These are phyloP conservation scores for Verticillium nonalfalfae DNA, from an alignment of 2,329 filamentous ascomycete genomes.

Conservation along the genomic window DNA sequence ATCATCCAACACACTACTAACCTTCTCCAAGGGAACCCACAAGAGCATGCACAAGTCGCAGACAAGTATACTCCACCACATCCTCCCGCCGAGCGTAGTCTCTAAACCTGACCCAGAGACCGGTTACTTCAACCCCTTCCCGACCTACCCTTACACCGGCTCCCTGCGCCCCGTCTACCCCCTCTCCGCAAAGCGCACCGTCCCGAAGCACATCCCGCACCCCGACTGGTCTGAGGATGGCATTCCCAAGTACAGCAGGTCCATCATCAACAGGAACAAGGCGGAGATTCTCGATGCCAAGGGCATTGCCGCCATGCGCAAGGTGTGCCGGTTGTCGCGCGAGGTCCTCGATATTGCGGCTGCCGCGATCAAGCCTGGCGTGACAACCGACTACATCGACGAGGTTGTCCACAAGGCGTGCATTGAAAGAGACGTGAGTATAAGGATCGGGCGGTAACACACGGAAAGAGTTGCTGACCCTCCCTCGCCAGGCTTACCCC, in stretches of 20 bases:
- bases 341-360: slow-evolving; percentile 93
- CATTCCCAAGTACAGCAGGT: slow-evolving; percentile 56
- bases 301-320: slow-evolving; percentile 84
- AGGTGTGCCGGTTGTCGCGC: slow-evolving; percentile 77
- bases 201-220: slow-evolving; percentile 74
- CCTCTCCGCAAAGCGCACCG: slow-evolving; percentile 62
- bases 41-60: slow-evolving; percentile 81
- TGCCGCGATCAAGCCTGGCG: slow-evolving; percentile 75
- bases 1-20: slow-evolving; percentile 8
- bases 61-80: slow-evolving; percentile 64
- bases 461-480: slow-evolving; percentile 5
- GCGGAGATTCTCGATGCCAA: slow-evolving; percentile 75
- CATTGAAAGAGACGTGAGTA: slow-evolving; percentile 77
- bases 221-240: slow-evolving; percentile 89
- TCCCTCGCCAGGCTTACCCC: slow-evolving; percentile 69
- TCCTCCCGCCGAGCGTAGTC: slow-evolving; percentile 73
- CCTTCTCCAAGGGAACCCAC: slow-evolving; percentile 59
- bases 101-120: slow-evolving; percentile 90
- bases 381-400: slow-evolving; percentile 94
- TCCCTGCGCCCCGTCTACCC: slow-evolving; percentile 81
- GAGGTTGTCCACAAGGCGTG: slow-evolving; percentile 93
- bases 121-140: slow-evolving; percentile 88
- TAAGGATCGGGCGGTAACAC: neutral
- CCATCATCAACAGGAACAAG: slow-evolving; percentile 67
- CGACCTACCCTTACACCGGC: slow-evolving; percentile 78